A percentile compares a stretch with the other conserved stretches of the same genome.
Conservation (phyloP, 306 rosid genomes). For the Lupinus albus region DNA sequence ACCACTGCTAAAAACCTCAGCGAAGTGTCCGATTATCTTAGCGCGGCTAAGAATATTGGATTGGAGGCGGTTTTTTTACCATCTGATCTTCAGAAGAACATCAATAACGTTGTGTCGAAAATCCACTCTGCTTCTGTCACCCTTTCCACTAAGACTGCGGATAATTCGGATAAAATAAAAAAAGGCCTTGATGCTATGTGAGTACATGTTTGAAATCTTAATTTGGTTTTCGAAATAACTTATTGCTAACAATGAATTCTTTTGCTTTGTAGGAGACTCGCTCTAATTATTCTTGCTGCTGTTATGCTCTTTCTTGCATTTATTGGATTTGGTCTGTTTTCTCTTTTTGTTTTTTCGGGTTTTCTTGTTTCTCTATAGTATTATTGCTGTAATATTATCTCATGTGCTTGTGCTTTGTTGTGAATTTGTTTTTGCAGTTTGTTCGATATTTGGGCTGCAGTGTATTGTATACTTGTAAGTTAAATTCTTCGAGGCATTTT, state of each 20-base stretch:
- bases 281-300: conserved; percentile 74
- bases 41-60: conserved; percentile 53
- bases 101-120: conserved; percentile 36
- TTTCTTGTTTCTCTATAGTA: conserved; percentile 13
- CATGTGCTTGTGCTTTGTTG: conserved; percentile 26
- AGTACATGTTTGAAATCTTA: conserved; percentile 1
- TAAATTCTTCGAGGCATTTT: conserved; percentile 6
- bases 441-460: conserved; percentile 75
- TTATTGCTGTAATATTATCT: conserved; percentile 9
- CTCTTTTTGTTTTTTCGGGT: neutral
- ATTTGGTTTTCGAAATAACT: neutral
- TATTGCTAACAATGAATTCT: conserved; percentile 17
- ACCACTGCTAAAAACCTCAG: conserved; percentile 53
- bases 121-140: conserved; percentile 42
- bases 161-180: conserved; percentile 44
- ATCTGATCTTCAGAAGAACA: conserved; percentile 44
- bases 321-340: conserved; percentile 74
- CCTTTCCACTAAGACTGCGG: conserved; percentile 44
- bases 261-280: conserved; percentile 61
- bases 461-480: conserved; percentile 84
- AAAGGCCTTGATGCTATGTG: conserved; percentile 46
- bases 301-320: conserved; percentile 76
- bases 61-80: conserved; percentile 53
- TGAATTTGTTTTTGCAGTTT: conserved; percentile 55
- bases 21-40: conserved; percentile 57